These are phyloP conservation scores for Tuber aestivum DNA, from an alignment of 495 filamentous ascomycete genomes.

Conservation along the genomic window DNA sequence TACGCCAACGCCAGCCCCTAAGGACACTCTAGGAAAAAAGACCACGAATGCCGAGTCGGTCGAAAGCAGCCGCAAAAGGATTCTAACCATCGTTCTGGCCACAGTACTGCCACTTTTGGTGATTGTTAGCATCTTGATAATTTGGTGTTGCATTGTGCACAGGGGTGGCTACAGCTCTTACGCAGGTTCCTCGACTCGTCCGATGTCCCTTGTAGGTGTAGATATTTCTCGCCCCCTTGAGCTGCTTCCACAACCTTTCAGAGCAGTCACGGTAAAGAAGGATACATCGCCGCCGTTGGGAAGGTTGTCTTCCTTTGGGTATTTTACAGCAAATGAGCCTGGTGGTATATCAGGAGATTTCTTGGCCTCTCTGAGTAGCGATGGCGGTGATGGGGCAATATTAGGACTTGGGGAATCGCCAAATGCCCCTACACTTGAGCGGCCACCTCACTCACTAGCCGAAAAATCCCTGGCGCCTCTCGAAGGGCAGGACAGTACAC, in stretches of 20 bases:
- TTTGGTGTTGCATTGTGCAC: conserved; percentile 29
- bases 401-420: conserved; percentile 20
- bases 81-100: conserved; percentile 35
- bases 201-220: conserved; percentile 22
- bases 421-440: conserved; percentile 15
- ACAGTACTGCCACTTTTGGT: conserved; percentile 34
- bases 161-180: conserved; percentile 9
- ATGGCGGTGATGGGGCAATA: conserved; percentile 19
- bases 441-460: conserved; percentile 19
- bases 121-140: conserved; percentile 29
- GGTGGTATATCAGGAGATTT: conserved; percentile 31
- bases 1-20: conserved; percentile 12
- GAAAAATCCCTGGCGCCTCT: neutral
- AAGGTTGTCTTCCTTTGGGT: conserved; percentile 33
- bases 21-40: neutral
- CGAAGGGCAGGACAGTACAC: neutral
- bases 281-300: conserved; percentile 14
- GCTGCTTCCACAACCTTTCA: conserved; percentile 25
- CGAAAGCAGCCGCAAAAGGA: conserved; percentile 28
- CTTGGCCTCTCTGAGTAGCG: conserved; percentile 27
- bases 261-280: conserved; percentile 21
- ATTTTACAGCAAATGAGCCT: conserved; percentile 26
- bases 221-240: conserved; percentile 33
- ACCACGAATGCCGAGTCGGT: conserved; percentile 14
- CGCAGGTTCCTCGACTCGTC: conserved; percentile 27